phyloP scores from a whole-genome alignment of 176 grass and related monocot species.

The Zea luxurians region DNA sequence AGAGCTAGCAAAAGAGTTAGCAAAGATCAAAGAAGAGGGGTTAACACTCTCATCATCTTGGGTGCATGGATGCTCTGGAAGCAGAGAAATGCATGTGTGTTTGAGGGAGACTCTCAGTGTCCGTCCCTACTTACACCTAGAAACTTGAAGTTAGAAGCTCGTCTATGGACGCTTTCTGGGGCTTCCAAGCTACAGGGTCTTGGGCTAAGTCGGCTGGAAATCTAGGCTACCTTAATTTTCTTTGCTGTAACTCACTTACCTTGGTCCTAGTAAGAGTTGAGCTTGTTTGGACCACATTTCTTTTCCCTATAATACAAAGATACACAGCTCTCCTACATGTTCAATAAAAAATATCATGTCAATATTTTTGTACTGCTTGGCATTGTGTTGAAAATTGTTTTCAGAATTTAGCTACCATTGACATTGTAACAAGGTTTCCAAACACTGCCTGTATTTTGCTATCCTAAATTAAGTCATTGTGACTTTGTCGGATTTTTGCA shows the following conservation, averaged over 20 bases:
- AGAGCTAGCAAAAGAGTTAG: neutral
- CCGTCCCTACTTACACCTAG: neutral
- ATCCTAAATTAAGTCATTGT: slow-evolving; percentile 1
- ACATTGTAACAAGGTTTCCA: neutral
- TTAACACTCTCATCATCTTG: neutral
- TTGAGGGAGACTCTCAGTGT: neutral
- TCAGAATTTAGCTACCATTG: neutral
- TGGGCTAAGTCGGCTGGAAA: neutral
- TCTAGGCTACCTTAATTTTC: neutral
- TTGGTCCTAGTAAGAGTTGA: neutral
- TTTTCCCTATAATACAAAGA: neutral
- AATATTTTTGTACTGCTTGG: slow-evolving; percentile 12
- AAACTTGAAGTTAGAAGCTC: neutral
- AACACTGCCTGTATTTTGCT: slow-evolving; percentile 14
- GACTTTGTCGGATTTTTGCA: neutral
- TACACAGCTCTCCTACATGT: neutral
- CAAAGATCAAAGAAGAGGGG: neutral
- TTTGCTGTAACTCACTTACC: neutral
- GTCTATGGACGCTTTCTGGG: neutral
- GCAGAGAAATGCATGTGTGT: neutral
- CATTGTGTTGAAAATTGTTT: slow-evolving; percentile 18
- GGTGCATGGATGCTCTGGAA: neutral
- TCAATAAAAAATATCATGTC: neutral
- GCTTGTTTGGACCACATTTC: neutral
- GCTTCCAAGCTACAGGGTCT: neutral